Evolutionary conservation across 2,329 filamentous ascomycete species (phyloP).

Genomic region (Clonostachys rhizophaga): DNA sequence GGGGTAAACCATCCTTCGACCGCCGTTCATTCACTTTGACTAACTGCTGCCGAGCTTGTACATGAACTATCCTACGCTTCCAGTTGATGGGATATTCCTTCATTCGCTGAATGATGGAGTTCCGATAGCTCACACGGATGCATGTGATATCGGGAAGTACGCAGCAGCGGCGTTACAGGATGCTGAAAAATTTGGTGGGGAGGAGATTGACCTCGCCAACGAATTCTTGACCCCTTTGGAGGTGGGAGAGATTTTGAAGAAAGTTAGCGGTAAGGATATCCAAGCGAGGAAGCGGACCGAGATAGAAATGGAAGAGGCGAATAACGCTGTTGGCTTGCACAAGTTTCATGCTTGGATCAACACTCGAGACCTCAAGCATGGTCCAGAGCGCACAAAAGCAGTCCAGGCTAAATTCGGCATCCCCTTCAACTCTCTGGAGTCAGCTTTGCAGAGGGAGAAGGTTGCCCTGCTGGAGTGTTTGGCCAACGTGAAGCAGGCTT

Average conservation of each 20-base stretch:
- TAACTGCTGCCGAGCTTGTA: constrained; percentile 12
- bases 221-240: background rate
- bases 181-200: background rate
- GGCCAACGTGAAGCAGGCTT: no score
- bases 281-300: background rate
- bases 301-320: no score
- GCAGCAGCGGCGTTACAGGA: background rate
- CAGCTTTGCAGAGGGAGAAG: no score
- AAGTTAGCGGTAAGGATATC: background rate
- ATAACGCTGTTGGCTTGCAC: no score
- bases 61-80: background rate
- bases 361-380: no score
- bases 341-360: no score
- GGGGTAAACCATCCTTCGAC: constrained; percentile 25
- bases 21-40: constrained; percentile 18
- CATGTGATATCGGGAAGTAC: background rate
- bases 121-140: background rate
- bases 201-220: background rate
- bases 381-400: no score
- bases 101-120: background rate
- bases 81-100: background rate
- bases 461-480: no score
- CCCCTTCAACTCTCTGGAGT: no score
- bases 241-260: background rate
- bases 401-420: no score